Base-by-base conservation (phyloP, 331 rosid genomes). In the Cydonia oblonga region DNA sequence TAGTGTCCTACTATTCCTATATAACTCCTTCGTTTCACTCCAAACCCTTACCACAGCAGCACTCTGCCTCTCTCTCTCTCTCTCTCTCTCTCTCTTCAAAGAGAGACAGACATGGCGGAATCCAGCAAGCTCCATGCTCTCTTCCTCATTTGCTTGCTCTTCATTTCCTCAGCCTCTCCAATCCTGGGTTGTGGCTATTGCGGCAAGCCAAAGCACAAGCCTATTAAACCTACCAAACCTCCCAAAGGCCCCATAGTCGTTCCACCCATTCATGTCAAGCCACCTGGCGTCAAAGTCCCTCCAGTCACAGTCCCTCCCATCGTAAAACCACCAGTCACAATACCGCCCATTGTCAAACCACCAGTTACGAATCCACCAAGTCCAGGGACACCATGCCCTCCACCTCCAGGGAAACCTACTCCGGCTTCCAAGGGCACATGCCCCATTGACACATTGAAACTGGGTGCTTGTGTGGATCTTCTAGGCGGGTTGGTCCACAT, bases 131-230 rank as follows among this genome's bases (percentile, higher is more conserved):
- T 64, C 61, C 53, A 85, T 74, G 93, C 92, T 58, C 72, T 83
- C 70, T 74, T 91, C 77, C 75, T 95, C 82, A 74, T 95, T 64
- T 91, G 78, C 90, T 90, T 91, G 86, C 86, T 95, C 66, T 78
- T 90, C 81, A 11, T 90, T 24, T 91, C 99, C 76, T 80, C 93
- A 0, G 81, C 81, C 64, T 46, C 96, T 19, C 96, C 98, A 64
- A 89, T 91, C 59, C 86, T 88, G 4, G 93, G 86, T 11, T 90
- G 97, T 72, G 84, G 82, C 42, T 46, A 42, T 22, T 95, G 99
- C 32, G 88, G 90, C 1, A 80, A 81, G 5, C 91, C 86, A 11
- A 83, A 69, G 33, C 86, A 71, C 68, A 88, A 72, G 1, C 85
- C 86, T 5, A 1, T 6, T 20, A 79, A 51, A 25, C 79, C 49